These are phyloP conservation scores for Camelina laxa DNA, from an alignment of 345 rosid species.

Conservation along the genomic window DNA sequence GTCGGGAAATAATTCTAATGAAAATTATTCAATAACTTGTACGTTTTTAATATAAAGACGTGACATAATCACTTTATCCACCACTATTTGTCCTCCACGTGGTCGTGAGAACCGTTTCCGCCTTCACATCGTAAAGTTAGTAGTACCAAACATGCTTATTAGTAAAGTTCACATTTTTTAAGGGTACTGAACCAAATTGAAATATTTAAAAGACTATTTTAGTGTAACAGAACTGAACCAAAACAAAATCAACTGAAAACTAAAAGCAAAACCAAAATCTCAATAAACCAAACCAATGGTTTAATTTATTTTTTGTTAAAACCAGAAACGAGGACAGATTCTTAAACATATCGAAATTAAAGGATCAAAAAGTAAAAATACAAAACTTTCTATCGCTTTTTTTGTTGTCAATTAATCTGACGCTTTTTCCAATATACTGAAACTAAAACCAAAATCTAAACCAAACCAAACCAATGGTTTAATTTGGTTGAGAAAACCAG, in stretches of 20 bases:
- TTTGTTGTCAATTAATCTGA: no score
- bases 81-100: slow-evolving; percentile 15
- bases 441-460: no score
- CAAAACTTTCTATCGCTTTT: no score
- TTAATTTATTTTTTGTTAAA: no score
- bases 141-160: neutral
- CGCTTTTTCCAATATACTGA: no score
- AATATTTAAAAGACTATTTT: neutral
- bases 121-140: neutral
- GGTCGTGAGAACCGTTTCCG: neutral
- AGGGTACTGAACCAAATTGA: neutral
- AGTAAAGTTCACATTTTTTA: neutral
- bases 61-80: slow-evolving; percentile 27
- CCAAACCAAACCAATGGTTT: neutral
- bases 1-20: slow-evolving; percentile 26
- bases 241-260: no score
- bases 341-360: neutral
- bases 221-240: neutral
- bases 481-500: neutral
- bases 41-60: slow-evolving; percentile 19
- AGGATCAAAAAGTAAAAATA: slow-evolving; percentile 7
- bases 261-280: no score
- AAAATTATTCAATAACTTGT: neutral
- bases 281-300: neutral
- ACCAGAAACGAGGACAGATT: neutral